A percentile compares a stretch with the other conserved stretches of the same genome.
These are phyloP conservation scores for Candolleomyces eurysporus DNA, from an alignment of 768 basidiomycete species.

Conservation along the genomic window DNA sequence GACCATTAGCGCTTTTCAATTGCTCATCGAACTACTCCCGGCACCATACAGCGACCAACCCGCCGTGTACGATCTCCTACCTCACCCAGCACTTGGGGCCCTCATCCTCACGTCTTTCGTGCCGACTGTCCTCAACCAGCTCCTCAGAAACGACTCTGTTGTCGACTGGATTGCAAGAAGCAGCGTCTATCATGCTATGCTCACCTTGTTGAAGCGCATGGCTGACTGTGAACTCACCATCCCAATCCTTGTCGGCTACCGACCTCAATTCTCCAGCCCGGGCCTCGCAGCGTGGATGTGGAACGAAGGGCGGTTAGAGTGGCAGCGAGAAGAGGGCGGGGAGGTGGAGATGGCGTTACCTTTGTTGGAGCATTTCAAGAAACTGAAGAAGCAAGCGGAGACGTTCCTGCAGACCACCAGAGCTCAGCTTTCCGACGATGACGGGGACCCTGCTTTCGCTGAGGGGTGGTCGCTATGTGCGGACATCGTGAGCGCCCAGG, in stretches of 20 bases:
- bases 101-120: constrained; percentile 45
- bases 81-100: constrained; percentile 41
- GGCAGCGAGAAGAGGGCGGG: constrained; percentile 31
- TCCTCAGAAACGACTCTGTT: constrained; percentile 57
- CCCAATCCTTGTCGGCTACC: constrained; percentile 37
- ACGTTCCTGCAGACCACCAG: constrained; percentile 46
- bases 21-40: constrained; percentile 41
- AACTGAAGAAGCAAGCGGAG: constrained; percentile 50
- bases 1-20: constrained; percentile 34
- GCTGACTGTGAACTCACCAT: constrained; percentile 52
- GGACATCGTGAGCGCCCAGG: constrained; percentile 49
- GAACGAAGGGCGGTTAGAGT: constrained; percentile 39
- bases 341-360: constrained; percentile 34
- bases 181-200: constrained; percentile 47
- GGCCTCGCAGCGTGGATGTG: constrained; percentile 52
- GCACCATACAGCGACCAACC: constrained; percentile 42
- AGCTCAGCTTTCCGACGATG: constrained; percentile 34
- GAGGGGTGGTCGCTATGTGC: constrained; percentile 47
- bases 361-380: constrained; percentile 51
- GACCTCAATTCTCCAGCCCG: constrained; percentile 36
- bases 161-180: constrained; percentile 50
- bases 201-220: constrained; percentile 44
- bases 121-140: constrained; percentile 40
- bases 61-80: constrained; percentile 47
- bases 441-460: constrained; percentile 34